Conservation (phyloP, 2,329 filamentous ascomycete genomes). For the Ascochyta rabiei region DNA sequence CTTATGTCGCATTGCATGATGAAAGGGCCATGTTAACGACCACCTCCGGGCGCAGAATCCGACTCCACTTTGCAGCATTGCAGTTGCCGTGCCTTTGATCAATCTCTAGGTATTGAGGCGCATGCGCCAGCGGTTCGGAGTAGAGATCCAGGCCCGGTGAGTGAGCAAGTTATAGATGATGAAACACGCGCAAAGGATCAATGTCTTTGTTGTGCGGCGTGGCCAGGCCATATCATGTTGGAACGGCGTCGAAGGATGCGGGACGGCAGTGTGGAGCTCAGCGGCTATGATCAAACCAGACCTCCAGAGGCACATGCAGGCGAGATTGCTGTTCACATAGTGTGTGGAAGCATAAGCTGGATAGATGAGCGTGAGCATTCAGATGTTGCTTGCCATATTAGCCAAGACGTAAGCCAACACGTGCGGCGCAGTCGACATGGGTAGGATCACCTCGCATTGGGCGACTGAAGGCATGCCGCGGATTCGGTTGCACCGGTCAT, state of each 20-base stretch:
- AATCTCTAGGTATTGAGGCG: conserved; percentile 8
- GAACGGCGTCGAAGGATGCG: neutral
- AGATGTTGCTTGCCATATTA: conserved; percentile 7
- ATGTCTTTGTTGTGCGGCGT: neutral
- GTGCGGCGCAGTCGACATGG: conserved; percentile 3
- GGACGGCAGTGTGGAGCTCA: neutral
- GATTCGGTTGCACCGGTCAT: neutral
- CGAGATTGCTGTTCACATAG: neutral
- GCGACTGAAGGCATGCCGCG: neutral
- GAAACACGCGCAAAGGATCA: conserved; percentile 5
- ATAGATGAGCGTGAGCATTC: neutral
- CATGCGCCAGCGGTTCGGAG: neutral
- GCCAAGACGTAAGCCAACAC: conserved; percentile 7
- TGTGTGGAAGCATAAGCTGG: neutral
- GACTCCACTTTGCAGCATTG: conserved; percentile 10
- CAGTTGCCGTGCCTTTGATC: neutral
- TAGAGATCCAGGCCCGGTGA: neutral
- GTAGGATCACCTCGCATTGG: neutral
- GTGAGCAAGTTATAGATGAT: conserved; percentile 9
- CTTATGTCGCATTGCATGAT: neutral
- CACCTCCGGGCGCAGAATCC: neutral
- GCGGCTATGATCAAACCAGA: neutral
- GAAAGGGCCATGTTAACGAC: neutral
- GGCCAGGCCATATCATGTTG: neutral
- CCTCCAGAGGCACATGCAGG: neutral